phyloP scores from a whole-genome alignment of 495 filamentous ascomycete species.

The Daldinia childiae region DNA sequence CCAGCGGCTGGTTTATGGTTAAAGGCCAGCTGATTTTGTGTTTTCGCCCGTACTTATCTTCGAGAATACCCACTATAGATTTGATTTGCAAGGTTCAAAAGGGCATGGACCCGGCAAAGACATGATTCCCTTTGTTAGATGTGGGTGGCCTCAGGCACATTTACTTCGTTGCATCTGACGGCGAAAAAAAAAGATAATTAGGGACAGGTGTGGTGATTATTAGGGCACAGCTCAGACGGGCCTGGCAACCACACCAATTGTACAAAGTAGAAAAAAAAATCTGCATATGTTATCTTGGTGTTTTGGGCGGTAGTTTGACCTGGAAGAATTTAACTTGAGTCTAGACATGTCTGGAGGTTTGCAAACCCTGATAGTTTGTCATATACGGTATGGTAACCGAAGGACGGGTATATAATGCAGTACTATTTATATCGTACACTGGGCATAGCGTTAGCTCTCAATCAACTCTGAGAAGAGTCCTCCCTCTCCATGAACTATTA shows the following conservation, averaged over 20 bases:
- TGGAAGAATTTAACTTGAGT: conserved; percentile 27
- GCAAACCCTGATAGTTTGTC: conserved; percentile 35
- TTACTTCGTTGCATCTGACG: conserved; percentile 24
- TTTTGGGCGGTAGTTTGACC: conserved; percentile 23
- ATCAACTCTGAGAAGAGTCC: conserved; percentile 4
- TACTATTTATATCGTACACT: conserved; percentile 30
- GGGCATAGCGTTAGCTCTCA: neutral
- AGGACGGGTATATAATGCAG: conserved; percentile 28
- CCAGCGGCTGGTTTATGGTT: conserved; percentile 40
- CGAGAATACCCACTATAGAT: conserved; percentile 57
- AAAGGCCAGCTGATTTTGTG: conserved; percentile 37
- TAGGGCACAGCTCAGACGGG: conserved; percentile 16
- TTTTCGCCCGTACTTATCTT: conserved; percentile 47
- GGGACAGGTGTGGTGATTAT: conserved; percentile 15
- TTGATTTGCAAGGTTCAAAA: conserved; percentile 44
- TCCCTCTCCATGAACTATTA: neutral
- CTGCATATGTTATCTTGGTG: conserved; percentile 33
- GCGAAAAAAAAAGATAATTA: conserved; percentile 29
- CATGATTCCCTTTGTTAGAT: conserved; percentile 49
- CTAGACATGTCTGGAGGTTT: conserved; percentile 34
- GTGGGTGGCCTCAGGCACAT: conserved; percentile 29
- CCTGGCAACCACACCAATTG: conserved; percentile 22
- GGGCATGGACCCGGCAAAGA: conserved; percentile 38
- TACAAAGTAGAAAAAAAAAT: conserved; percentile 42
- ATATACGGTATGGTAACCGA: conserved; percentile 36